These are phyloP conservation scores for Colletotrichum sidae DNA, from an alignment of 2,329 filamentous ascomycete species.

Conservation along the genomic window DNA sequence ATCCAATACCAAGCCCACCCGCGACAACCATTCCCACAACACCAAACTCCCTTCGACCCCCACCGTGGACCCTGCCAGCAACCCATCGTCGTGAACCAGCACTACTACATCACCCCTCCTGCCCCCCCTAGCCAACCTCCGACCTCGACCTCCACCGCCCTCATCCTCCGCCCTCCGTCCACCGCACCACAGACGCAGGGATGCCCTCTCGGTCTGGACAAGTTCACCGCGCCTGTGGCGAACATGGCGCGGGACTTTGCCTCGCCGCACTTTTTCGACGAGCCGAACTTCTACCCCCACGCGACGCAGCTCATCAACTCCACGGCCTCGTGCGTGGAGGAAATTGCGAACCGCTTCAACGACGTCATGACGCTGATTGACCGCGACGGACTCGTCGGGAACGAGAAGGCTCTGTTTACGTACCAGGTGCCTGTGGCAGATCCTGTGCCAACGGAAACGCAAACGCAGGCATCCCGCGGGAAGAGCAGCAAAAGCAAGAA, in stretches of 20 bases:
- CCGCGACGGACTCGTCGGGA: conserved; percentile 64
- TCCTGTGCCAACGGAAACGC: no score
- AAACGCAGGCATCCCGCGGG: conserved; percentile 20
- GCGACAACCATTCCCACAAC: conserved; percentile 41
- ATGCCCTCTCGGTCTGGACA: conserved; percentile 44
- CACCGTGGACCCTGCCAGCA: conserved; percentile 38
- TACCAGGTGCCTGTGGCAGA: conserved; percentile 44
- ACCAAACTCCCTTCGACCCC: conserved; percentile 36
- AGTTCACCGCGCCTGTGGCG: conserved; percentile 54
- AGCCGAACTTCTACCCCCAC: conserved; percentile 44
- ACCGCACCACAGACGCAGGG: conserved; percentile 7
- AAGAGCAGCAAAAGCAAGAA: neutral
- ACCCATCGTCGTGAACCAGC: conserved; percentile 63
- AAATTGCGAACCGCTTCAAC: conserved; percentile 73
- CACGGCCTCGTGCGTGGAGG: conserved; percentile 64
- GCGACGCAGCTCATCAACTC: conserved; percentile 59
- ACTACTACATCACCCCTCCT: conserved; percentile 57
- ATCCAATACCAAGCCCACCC: conserved; percentile 26
- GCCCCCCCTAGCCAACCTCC: neutral
- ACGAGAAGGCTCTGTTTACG: conserved; percentile 66
- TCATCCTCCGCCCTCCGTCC: conserved; percentile 23
- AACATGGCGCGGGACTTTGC: conserved; percentile 56
- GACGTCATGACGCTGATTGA: conserved; percentile 80
- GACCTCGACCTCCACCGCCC: conserved; percentile 23
- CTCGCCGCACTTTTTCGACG: conserved; percentile 55